These are phyloP conservation scores for Panus rudis DNA, from an alignment of 768 basidiomycete species.

Conservation along the genomic window DNA sequence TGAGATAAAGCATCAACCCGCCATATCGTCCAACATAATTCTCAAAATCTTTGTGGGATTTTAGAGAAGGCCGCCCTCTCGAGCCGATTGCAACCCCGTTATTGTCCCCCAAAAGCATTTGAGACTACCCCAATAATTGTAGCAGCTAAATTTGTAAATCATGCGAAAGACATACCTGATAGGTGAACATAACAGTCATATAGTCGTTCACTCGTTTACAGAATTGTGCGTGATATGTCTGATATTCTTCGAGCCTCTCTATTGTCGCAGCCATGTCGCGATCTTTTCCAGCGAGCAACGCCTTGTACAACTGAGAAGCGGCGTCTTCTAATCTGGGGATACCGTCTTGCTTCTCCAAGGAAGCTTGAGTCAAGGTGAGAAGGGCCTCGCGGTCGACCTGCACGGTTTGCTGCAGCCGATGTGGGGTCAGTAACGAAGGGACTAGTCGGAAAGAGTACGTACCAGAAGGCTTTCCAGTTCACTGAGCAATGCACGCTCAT, in stretches of 20 bases:
- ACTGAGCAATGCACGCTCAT: slow-evolving; percentile 75
- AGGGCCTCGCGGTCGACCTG: slow-evolving; percentile 81
- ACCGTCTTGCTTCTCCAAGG: slow-evolving; percentile 71
- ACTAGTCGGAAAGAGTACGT: slow-evolving; percentile 2
- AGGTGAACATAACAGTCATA: slow-evolving; percentile 84
- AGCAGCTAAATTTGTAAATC: slow-evolving; percentile 1
- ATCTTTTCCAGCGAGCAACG: slow-evolving; percentile 83
- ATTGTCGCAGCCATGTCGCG: slow-evolving; percentile 98
- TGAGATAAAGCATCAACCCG: slow-evolving; percentile 85
- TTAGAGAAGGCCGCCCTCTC: slow-evolving; percentile 40
- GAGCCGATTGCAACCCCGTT: slow-evolving; percentile 45
- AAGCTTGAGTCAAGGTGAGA: slow-evolving; percentile 78
- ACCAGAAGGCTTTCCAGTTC: slow-evolving; percentile 89
- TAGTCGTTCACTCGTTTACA: slow-evolving; percentile 90
- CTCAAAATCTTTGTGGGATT: slow-evolving; percentile 70
- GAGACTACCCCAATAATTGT: slow-evolving; percentile 37
- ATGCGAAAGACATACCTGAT: slow-evolving; percentile 51
- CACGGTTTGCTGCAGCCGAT: slow-evolving; percentile 69
- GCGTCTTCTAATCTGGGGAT: slow-evolving; percentile 77
- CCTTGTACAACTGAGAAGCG: slow-evolving; percentile 88
- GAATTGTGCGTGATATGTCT: slow-evolving; percentile 85
- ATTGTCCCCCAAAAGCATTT: slow-evolving; percentile 57
- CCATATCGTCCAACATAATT: slow-evolving; percentile 81
- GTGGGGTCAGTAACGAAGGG: background rate
- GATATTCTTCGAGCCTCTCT: slow-evolving; percentile 87